A percentile compares a stretch with the other conserved stretches of the same genome.
phyloP scores from a whole-genome alignment of 768 basidiomycete genomes.

The Tephrocybe sp. region DNA sequence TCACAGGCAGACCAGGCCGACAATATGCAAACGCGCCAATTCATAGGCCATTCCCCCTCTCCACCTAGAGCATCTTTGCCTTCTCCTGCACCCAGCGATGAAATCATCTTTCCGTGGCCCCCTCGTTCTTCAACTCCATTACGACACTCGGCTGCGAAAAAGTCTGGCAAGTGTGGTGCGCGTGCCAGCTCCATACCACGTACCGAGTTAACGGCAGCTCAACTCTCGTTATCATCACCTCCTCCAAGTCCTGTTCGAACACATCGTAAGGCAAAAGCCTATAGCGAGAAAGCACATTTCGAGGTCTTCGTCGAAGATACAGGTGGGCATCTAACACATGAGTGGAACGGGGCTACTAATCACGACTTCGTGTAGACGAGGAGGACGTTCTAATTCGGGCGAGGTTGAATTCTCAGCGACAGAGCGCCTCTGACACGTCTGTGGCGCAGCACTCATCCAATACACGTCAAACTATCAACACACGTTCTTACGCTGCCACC shows the following conservation, averaged over 20 bases:
- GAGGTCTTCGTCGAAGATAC: not conserved
- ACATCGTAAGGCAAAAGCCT: not conserved
- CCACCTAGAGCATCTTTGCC: not conserved
- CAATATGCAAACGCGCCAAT: not conserved
- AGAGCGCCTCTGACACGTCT: too few relatives aligned
- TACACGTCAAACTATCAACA: too few relatives aligned
- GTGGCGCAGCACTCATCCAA: too few relatives aligned
- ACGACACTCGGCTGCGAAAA: not conserved
- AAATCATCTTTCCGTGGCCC: not conserved
- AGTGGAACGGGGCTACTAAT: too few relatives aligned
- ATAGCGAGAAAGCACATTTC: not conserved
- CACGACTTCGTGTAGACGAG: too few relatives aligned
- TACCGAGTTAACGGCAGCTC: not conserved
- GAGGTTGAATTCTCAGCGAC: too few relatives aligned
- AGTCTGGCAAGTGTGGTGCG: too few relatives aligned
- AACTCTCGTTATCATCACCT: not conserved
- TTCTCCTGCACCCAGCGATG: slow-evolving; percentile 2
- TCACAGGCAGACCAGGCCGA: slow-evolving; percentile 42
- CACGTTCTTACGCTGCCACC: too few relatives aligned
- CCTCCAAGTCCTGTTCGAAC: not conserved
- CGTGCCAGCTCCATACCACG: not conserved
- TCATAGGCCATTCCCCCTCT: not conserved
- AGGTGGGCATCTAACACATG: not conserved
- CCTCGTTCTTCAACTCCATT: not conserved
- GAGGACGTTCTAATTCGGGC: too few relatives aligned